Conservation (phyloP, 805 yeast genomes). For the Maudiozyma barnettii region DNA sequence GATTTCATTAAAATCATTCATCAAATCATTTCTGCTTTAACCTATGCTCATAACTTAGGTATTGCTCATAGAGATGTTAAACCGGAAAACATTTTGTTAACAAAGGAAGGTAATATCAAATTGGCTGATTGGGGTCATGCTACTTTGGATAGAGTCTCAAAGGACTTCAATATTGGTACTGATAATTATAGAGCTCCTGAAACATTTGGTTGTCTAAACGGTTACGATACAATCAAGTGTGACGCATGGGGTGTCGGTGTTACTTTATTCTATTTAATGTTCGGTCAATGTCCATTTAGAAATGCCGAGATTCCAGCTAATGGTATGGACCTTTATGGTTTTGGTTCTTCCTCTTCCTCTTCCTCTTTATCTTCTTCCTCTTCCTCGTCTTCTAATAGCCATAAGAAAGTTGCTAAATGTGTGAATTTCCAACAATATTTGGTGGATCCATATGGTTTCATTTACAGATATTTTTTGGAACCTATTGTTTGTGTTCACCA, state of each 20-base stretch:
- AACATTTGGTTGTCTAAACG: constrained; percentile 34
- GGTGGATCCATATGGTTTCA: constrained; percentile 15
- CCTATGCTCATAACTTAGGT: constrained; percentile 46
- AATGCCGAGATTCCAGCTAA: constrained; percentile 8
- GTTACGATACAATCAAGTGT: constrained; percentile 63
- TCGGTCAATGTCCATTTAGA: constrained; percentile 78
- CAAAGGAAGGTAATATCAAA: constrained; percentile 43
- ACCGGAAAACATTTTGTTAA: constrained; percentile 60
- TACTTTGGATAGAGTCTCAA: constrained; percentile 29
- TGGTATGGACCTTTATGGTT: neutral
- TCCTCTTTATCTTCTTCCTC: too few relatives aligned
- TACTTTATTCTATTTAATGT: constrained; percentile 65
- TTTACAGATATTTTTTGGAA: constrained; percentile 17
- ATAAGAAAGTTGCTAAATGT: constrained; percentile 1
- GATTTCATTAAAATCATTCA: constrained; percentile 33
- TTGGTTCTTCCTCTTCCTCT: too few relatives aligned
- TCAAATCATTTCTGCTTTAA: constrained; percentile 45
- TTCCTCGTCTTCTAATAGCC: too few relatives aligned
- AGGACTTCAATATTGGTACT: constrained; percentile 49
- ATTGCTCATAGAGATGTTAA: constrained; percentile 64
- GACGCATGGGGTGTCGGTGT: constrained; percentile 88
- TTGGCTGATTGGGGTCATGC: constrained; percentile 71
- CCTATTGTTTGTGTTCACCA: constrained; percentile 10
- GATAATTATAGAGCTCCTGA: constrained; percentile 94
- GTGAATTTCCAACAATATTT: constrained; percentile 35